phyloP scores from a whole-genome alignment of 176 grass and related monocot species.

The Microstegium vimineum region DNA sequence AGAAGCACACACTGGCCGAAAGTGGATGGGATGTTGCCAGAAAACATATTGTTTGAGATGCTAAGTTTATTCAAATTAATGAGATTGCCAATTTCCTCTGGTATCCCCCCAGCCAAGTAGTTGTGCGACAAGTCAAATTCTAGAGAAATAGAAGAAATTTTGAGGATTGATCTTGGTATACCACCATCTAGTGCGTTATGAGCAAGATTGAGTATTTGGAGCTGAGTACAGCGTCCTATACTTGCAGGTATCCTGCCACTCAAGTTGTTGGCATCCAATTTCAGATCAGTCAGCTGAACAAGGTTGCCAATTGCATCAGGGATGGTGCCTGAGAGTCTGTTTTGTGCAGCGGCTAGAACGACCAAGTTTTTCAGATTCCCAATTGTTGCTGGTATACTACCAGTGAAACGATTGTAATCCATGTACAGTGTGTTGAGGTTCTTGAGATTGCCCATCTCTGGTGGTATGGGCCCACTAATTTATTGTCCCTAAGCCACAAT shows the following conservation, averaged over 20 bases:
- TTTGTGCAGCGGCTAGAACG: slow-evolving; percentile 16
- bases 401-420: slow-evolving; percentile 39
- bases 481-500: slow-evolving; percentile 28
- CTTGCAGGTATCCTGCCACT: slow-evolving; percentile 38
- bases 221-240: slow-evolving; percentile 26
- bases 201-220: slow-evolving; percentile 46
- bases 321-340: slow-evolving; percentile 35
- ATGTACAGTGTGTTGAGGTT: slow-evolving; percentile 25
- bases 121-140: slow-evolving; percentile 53
- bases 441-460: slow-evolving; percentile 33
- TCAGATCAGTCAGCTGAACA: slow-evolving; percentile 26
- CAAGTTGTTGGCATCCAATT: slow-evolving; percentile 38
- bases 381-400: slow-evolving; percentile 40
- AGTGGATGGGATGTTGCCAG: slow-evolving; percentile 30
- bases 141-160: slow-evolving; percentile 10
- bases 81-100: slow-evolving; percentile 39
- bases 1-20: slow-evolving; percentile 35
- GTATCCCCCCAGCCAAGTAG: slow-evolving; percentile 32
- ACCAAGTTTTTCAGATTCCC: slow-evolving; percentile 32
- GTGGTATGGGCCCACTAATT: slow-evolving; percentile 33
- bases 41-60: slow-evolving; percentile 48
- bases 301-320: slow-evolving; percentile 38
- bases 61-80: slow-evolving; percentile 14
- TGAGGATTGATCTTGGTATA: slow-evolving; percentile 38
- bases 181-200: slow-evolving; percentile 35